These are phyloP conservation scores for Darksidea phi DNA, from an alignment of 495 filamentous ascomycete genomes.

Conservation along the genomic window DNA sequence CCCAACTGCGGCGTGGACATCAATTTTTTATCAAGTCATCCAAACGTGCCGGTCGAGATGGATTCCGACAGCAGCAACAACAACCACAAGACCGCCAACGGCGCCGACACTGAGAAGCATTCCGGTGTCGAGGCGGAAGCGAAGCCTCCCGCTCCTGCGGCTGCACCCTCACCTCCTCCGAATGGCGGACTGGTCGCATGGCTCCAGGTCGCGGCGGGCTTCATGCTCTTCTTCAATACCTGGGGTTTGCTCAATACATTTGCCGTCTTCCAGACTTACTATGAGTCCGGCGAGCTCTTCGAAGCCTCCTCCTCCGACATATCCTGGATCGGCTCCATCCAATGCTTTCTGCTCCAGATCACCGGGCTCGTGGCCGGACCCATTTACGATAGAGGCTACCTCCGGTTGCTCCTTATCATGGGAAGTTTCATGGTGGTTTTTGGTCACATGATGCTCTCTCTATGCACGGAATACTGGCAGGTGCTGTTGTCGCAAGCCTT, in stretches of 20 bases:
- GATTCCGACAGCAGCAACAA: too few relatives aligned
- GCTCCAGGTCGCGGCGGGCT: conserved; percentile 9
- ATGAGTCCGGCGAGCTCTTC: conserved; percentile 18
- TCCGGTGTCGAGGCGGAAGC: too few relatives aligned
- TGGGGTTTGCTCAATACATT: conserved; percentile 32
- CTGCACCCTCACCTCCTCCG: conserved; percentile 1
- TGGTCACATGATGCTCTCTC: conserved; percentile 42
- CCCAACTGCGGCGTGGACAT: too few relatives aligned
- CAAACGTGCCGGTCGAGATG: too few relatives aligned
- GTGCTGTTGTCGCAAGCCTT: conserved; percentile 49
- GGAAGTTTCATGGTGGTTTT: conserved; percentile 42
- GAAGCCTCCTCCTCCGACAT: conserved; percentile 17
- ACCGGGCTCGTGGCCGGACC: conserved; percentile 51
- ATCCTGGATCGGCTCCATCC: conserved; percentile 38
- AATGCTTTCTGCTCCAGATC: conserved; percentile 36
- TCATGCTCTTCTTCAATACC: conserved; percentile 11
- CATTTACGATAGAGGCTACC: conserved; percentile 35
- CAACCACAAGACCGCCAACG: too few relatives aligned
- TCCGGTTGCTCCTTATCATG: conserved; percentile 20
- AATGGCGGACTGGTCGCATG: conserved; percentile 16
- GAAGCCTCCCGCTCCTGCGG: too few relatives aligned
- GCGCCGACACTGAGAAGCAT: too few relatives aligned
- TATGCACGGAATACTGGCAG: conserved; percentile 51
- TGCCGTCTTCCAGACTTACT: conserved; percentile 39
- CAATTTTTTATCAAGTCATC: too few relatives aligned